Evolutionary conservation across 2,329 filamentous ascomycete species (phyloP).

Genomic region (Penicillium sp.): DNA sequence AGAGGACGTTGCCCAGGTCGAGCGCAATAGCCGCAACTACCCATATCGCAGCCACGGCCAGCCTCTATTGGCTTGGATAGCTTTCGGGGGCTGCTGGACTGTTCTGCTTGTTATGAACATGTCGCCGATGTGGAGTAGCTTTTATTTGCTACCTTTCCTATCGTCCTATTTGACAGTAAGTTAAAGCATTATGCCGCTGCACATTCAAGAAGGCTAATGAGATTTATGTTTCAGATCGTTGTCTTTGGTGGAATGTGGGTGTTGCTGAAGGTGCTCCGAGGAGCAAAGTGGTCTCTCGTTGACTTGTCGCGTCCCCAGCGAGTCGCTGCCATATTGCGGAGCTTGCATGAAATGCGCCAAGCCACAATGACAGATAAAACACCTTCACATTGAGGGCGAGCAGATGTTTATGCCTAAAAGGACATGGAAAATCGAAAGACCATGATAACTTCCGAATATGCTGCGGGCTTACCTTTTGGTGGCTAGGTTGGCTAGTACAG

Average conservation of each 20-base stretch:
- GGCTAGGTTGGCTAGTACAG: too few species aligned
- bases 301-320: not conserved
- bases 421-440: too few species aligned
- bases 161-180: conserved; percentile 43
- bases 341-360: not conserved
- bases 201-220: not conserved
- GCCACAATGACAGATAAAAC: not conserved
- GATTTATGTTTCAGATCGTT: not conserved
- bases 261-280: not conserved
- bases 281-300: not conserved
- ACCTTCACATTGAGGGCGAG: not conserved
- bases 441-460: too few species aligned
- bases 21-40: conserved; percentile 28
- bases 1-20: conserved; percentile 1
- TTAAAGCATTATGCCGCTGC: not conserved
- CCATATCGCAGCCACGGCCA: conserved; percentile 43
- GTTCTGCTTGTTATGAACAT: conserved; percentile 37
- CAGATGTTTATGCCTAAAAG: not conserved
- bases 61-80: conserved; percentile 38
- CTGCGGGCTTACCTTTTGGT: too few species aligned
- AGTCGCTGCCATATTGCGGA: not conserved
- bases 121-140: conserved; percentile 38
- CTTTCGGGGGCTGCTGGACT: conserved; percentile 37
- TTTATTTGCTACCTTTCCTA: conserved; percentile 36
- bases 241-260: not conserved